These are phyloP conservation scores for Hippophae gyantsensis DNA, from an alignment of 306 rosid genomes.

Conservation along the genomic window DNA sequence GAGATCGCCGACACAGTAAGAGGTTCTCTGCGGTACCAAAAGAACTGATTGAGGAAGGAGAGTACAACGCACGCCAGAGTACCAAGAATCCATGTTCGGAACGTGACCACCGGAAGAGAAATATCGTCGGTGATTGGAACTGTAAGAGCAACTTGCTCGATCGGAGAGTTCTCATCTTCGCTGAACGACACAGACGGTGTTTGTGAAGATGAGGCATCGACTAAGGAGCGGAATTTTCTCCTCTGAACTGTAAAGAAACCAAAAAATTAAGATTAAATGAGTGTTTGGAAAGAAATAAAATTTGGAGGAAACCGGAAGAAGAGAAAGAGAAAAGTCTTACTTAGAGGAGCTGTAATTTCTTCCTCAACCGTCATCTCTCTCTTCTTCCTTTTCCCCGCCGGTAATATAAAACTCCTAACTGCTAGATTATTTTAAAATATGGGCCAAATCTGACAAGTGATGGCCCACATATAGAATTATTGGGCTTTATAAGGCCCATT, in stretches of 20 bases:
- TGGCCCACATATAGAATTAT: no score
- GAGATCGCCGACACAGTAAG: constrained; percentile 34
- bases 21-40: constrained; percentile 36
- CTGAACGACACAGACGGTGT: not conserved
- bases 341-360: constrained; percentile 37
- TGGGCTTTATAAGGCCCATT: no score
- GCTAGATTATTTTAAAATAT: no score
- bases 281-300: constrained; percentile 11
- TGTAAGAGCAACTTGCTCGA: constrained; percentile 38
- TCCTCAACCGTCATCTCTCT: constrained; percentile 20
- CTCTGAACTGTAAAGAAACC: constrained; percentile 21
- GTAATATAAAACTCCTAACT: no score
- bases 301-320: not conserved
- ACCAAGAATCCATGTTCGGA: constrained; percentile 36
- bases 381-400: not conserved
- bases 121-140: constrained; percentile 38
- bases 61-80: constrained; percentile 24
- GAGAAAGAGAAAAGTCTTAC: constrained; percentile 19
- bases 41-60: constrained; percentile 45
- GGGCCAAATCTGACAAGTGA: no score
- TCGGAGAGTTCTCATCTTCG: constrained; percentile 26
- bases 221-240: not conserved
- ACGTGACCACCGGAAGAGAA: constrained; percentile 31
- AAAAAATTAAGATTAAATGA: not conserved
- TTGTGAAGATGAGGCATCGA: constrained; percentile 11